Base-by-base conservation (phyloP, 345 rosid species). In the Conringia planisiliqua region DNA sequence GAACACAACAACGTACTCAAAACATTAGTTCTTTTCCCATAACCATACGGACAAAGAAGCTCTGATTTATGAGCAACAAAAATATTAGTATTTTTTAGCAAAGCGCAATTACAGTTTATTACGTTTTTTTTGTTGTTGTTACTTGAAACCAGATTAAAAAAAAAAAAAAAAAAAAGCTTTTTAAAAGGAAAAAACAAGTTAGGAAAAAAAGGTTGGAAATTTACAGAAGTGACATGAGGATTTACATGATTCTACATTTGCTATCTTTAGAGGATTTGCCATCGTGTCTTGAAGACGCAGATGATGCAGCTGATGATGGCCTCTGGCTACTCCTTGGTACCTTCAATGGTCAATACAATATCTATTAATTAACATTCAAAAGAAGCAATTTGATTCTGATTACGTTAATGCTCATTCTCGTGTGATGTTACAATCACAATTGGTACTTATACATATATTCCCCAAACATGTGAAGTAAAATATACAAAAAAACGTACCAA, bases 181-280 rank as follows among this genome's bases (percentile, higher is more conserved):
- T 14, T 13, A 55, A 55, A n/a, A 26, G 18, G 18, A 20, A 17
- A 17, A 62, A 33, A 22, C n/a, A 24, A 70, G 76, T 38, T 55
- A 46, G 33, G 51, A 0, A 57, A 10, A 71, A 70, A 55, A 10
- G 3, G 43, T 54, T 39, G 57, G 62, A 46, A 48, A 79, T 77
- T 60, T 68, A 83, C 78, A 80, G 8, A 69, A 68, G 36, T 22
- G 39, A 50, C n/a, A 59, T 3, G 68, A 66, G 56, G 65, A 72
- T 66, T 89, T 84, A 91, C 97, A 91, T 86, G 75, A 91, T 73
- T 68, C 59, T 81, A 80, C 97, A 91, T 80, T 83, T 91, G 3
- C 84, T 91, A 76, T 91, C 90, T 44, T 78, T 78, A 13, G 73
- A 12, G 10, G 92, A 62, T 80, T 91, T 94, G 68, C 86, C 78